Evolutionary conservation across 345 rosid species (phyloP).

Genomic region (Cardamine resedifolia): DNA sequence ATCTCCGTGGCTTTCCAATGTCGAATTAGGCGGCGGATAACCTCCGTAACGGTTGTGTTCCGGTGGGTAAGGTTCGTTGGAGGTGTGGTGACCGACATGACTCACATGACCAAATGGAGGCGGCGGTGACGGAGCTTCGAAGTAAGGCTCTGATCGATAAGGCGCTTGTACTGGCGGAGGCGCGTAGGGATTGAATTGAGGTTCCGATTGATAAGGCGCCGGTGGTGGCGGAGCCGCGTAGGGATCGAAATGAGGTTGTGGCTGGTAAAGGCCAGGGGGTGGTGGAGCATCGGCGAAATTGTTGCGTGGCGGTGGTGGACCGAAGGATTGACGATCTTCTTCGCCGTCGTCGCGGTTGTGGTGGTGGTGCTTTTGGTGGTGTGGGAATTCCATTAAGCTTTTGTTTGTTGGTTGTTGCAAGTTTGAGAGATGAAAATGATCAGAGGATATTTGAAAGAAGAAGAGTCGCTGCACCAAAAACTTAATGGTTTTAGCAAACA

Average conservation of each 20-base stretch:
- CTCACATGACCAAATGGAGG: slow-evolving; percentile 44
- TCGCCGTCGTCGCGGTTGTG: slow-evolving; percentile 44
- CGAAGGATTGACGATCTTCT: slow-evolving; percentile 32
- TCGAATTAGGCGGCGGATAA: slow-evolving; percentile 38
- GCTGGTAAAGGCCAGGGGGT: slow-evolving; percentile 10
- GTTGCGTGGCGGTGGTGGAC: slow-evolving; percentile 40
- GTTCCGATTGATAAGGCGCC: not conserved
- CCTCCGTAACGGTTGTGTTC: slow-evolving; percentile 25
- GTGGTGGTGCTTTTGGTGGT: slow-evolving; percentile 37
- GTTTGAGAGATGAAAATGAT: not conserved
- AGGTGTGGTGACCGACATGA: slow-evolving; percentile 40
- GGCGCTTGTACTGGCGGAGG: slow-evolving; percentile 28
- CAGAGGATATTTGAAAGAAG: not conserved
- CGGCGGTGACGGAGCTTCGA: slow-evolving; percentile 42
- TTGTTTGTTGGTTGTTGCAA: not conserved
- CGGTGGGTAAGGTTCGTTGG: slow-evolving; percentile 30
- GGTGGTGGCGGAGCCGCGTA: slow-evolving; percentile 38
- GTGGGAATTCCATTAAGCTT: slow-evolving; percentile 52
- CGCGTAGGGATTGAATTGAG: not conserved
- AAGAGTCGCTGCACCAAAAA: not conserved
- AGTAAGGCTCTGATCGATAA: slow-evolving; percentile 21
- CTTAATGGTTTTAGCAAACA: not conserved
- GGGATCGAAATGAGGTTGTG: slow-evolving; percentile 36
- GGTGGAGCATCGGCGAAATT: slow-evolving; percentile 19
- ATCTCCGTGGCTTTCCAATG: slow-evolving; percentile 15